phyloP scores from a whole-genome alignment of 352 stramenopile genomes.

The Phytophthora nicotianae region DNA sequence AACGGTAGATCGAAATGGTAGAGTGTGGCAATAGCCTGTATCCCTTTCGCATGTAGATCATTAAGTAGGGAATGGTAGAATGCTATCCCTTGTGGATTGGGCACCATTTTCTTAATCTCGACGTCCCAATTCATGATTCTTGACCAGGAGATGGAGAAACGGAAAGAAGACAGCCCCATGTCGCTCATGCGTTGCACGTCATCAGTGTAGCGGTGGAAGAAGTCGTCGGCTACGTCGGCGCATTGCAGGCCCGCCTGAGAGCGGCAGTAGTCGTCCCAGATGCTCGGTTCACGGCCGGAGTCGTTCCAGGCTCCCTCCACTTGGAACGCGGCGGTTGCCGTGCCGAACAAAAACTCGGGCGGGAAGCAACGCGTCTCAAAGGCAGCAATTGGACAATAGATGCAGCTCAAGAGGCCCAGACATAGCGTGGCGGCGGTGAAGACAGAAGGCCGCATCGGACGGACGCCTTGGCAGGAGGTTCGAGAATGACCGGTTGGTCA shows the following conservation, averaged over 20 bases:
- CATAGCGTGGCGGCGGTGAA: slow-evolving; percentile 1
- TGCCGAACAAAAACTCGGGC: slow-evolving; percentile 38
- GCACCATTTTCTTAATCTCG: slow-evolving; percentile 19
- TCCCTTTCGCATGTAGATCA: slow-evolving; percentile 61
- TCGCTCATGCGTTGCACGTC: slow-evolving; percentile 89
- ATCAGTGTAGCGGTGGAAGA: slow-evolving; percentile 81
- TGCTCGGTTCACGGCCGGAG: slow-evolving; percentile 27
- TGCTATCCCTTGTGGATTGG: slow-evolving; percentile 29
- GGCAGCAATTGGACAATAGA: neutral
- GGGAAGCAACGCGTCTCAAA: slow-evolving; percentile 48
- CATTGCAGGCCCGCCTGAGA: slow-evolving; percentile 55
- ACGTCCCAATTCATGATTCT: slow-evolving; percentile 38
- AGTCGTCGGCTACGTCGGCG: slow-evolving; percentile 88
- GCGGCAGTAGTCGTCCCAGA: slow-evolving; percentile 36
- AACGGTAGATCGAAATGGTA: slow-evolving; percentile 96
- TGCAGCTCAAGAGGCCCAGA: slow-evolving; percentile 8
- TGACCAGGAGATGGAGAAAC: slow-evolving; percentile 52
- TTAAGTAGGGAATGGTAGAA: slow-evolving; percentile 90
- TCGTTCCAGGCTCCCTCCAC: slow-evolving; percentile 30
- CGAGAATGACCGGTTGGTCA: slow-evolving; percentile 5
- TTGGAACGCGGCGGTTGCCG: slow-evolving; percentile 26
- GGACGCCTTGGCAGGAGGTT: slow-evolving; percentile 3
- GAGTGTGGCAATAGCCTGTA: slow-evolving; percentile 92
- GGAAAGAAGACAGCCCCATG: slow-evolving; percentile 90
- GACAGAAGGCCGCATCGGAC: neutral